These are phyloP conservation scores for Fusarium oxysporum DNA, from an alignment of 2,329 filamentous ascomycete genomes.

Conservation along the genomic window DNA sequence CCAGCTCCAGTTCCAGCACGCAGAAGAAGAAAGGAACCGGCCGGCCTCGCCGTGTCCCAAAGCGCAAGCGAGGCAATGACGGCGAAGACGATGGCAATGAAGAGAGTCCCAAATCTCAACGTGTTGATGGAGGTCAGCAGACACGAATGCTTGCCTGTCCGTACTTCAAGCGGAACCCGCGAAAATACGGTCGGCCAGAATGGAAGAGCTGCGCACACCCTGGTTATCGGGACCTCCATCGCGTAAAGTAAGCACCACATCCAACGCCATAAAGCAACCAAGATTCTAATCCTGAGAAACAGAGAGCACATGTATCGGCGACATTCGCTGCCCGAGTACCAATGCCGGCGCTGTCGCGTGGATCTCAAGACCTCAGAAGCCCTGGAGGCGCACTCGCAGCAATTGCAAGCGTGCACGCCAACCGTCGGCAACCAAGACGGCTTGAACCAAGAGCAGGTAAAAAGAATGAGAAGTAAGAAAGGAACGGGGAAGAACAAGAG, in stretches of 20 bases:
- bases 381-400: fast-evolving
- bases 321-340: fast-evolving
- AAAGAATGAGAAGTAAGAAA: neutral
- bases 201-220: neutral
- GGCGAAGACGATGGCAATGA: neutral
- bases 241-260: neutral
- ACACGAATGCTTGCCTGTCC: neutral
- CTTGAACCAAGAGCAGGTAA: fast-evolving
- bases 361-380: neutral
- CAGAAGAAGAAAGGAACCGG: neutral
- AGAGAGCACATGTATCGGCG: fast-evolving
- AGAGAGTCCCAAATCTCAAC: neutral
- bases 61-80: fast-evolving
- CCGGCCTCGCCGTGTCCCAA: fast-evolving
- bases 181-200: fast-evolving
- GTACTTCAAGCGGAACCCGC: neutral
- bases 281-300: too few relatives aligned
- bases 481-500: neutral
- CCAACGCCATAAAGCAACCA: too few relatives aligned
- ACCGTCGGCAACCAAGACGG: fast-evolving
- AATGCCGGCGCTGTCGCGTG: neutral
- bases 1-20: fast-evolving
- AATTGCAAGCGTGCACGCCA: fast-evolving
- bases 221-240: neutral
- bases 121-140: fast-evolving